Base-by-base conservation (phyloP, 2,329 filamentous ascomycete species). In the Sporothrix euskadiensis region DNA sequence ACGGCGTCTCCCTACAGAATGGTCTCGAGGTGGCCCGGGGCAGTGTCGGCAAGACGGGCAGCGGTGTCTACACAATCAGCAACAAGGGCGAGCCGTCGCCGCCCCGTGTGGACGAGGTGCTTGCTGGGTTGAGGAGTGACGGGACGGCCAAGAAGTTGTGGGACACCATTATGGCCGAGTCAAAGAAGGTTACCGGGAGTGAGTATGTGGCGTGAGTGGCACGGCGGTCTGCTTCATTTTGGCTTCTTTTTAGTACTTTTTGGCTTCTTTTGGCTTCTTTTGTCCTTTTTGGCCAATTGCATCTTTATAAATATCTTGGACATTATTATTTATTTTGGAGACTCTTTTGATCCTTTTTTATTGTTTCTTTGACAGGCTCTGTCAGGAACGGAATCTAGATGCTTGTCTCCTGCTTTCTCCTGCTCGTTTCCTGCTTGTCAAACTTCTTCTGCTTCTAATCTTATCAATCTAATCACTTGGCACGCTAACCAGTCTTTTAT, bases 1-100 rank as follows among this genome's bases (percentile, higher is more conserved):
- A 54, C 22, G 78, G 79, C 5, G 78, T 81, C 2, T 74, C 76
- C 1, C 66, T 80, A 4, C 72, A 69, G 65, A 59, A 77, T 0
- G 79, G 78, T 5, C 75, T 80, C 1, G 72, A 59, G 3, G 74
- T 79, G 3, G 80, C 80, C 0, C 73, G 77, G 26, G 79, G 80
- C 5, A 78, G 77, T 3, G 79, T 83, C 52, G 81, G 81, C 6
- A 74, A 77, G 52, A 61, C 47, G 0, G 80, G 81, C 0, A 81
- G 81, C 71, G 83, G 83, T 6, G 80, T 82, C 14, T 84, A 84
- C 76, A 81, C 81, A 39, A 76, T 84, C 4, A 77, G 77, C 81
- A 22, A 80, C 82, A 65, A 57, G 35, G 68, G 68, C n/a, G 72
- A 70, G 10, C 30, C 74, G 75, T 76, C 77, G 8, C 69, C 75